Conservation (phyloP, 202 grass and related monocot species). For the Setaria viridis region DNA sequence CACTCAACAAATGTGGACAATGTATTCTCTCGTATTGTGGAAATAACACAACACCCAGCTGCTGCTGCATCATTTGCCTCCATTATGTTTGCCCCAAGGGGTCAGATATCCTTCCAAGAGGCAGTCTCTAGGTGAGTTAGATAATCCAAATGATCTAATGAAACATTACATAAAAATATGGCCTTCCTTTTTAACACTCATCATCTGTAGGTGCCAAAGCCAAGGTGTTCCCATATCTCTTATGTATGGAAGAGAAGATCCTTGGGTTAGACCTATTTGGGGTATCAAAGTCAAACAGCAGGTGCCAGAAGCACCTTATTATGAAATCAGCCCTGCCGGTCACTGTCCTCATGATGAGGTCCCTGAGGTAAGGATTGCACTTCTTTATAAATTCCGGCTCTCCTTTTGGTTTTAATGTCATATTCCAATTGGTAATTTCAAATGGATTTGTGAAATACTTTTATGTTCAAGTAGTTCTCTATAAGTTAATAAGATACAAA, state of each 20-base stretch:
- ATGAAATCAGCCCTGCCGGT: slow-evolving; percentile 94
- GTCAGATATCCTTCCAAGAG: slow-evolving; percentile 82
- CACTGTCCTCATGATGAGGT: slow-evolving; percentile 99
- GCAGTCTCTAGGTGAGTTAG: slow-evolving; percentile 65
- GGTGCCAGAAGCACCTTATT: slow-evolving; percentile 86
- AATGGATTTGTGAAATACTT: not conserved
- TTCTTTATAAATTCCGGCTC: slow-evolving; percentile 17
- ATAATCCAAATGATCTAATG: slow-evolving; percentile 26
- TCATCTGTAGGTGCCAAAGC: slow-evolving; percentile 65
- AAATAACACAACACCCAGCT: slow-evolving; percentile 91
- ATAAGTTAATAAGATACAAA: not conserved
- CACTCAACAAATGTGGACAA: slow-evolving; percentile 90
- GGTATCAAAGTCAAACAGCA: slow-evolving; percentile 84
- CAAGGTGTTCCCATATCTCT: slow-evolving; percentile 83
- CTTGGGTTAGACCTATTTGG: slow-evolving; percentile 94
- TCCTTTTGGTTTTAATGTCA: slow-evolving; percentile 10
- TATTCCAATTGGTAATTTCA: not conserved
- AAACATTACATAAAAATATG: not conserved
- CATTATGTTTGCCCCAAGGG: slow-evolving; percentile 93
- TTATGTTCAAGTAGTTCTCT: slow-evolving; percentile 23
- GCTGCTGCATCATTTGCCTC: slow-evolving; percentile 96
- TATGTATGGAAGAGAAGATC: slow-evolving; percentile 98
- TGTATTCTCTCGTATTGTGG: slow-evolving; percentile 86
- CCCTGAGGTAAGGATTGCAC: slow-evolving; percentile 74
- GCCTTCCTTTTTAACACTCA: slow-evolving; percentile 38